Base-by-base conservation (phyloP, 768 basidiomycete species). In the Fistulinella prunicolor region DNA sequence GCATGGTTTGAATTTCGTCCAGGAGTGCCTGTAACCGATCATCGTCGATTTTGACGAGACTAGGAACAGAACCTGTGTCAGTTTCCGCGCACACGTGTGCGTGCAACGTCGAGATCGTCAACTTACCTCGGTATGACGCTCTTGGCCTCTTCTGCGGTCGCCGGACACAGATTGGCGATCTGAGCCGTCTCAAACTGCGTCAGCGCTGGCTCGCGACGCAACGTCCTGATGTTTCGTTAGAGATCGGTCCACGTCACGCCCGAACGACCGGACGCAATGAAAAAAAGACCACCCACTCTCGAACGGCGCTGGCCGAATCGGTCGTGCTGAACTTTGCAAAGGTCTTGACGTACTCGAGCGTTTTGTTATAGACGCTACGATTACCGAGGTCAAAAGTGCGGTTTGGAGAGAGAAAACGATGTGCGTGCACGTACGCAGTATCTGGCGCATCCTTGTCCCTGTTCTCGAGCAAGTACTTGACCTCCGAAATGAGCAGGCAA, bases 141-240 rank as follows among this genome's bases (percentile, higher is more conserved):
- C 73, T 93, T 94, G 22, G 92, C 87, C 67, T 95, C 94, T 56
- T 95, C 93, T 4, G 89, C 79, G 49, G 84, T 83, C 34, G 83
- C 88, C 13, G 93, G 93, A 61, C 89, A 92, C 46, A 95, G 68
- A 59, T 95, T 95, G 14, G 90, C 90, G 44, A 95, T 88, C 63
- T 95, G 93, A 3, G 92, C 91, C 4, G 88, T 88, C 72, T 95
- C 93, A 56, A 94, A 94, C 59, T 89, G 89, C 2, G 90, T 90
- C 32, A 95, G 64, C 3, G 82, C 82, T 0, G 84, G 80, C 59
- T 93, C 89, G 55, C 89, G 75, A 42, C 86, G 79, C 7, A 94
- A 70, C 1, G 87, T 89, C 61, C 90, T 92, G 14, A 16, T 16
- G 6, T 28, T 28, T 12, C 28, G 28, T 28, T 28, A 6, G 12